phyloP scores from a whole-genome alignment of 2,329 filamentous ascomycete genomes.

The Trichoderma sp. region DNA sequence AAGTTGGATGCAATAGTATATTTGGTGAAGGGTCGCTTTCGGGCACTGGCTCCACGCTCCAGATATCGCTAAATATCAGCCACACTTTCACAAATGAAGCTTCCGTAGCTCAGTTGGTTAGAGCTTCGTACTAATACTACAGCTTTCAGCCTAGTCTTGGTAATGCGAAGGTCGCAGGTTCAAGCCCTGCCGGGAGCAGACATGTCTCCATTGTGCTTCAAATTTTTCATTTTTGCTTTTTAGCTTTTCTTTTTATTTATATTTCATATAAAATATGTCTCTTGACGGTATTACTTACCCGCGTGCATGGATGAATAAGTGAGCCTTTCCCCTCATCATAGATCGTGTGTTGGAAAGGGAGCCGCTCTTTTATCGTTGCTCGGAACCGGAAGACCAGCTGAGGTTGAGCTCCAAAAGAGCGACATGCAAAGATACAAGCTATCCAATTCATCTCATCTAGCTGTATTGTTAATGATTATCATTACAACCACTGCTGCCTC shows the following conservation, averaged over 20 bases:
- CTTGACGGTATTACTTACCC: too few relatives aligned
- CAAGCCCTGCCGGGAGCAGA: constrained; percentile 12
- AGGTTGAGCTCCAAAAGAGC: not conserved
- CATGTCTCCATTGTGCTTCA: not conserved
- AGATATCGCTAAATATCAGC: too few relatives aligned
- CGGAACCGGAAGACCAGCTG: not conserved
- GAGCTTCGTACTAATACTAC: constrained; percentile 9
- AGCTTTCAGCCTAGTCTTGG: not conserved
- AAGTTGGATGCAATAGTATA: too few relatives aligned
- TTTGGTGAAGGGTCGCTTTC: too few relatives aligned
- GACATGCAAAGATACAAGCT: not conserved
- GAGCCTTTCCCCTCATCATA: not conserved
- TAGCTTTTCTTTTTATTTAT: not conserved
- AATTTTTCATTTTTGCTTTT: not conserved
- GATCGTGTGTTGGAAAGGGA: not conserved
- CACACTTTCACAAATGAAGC: not conserved
- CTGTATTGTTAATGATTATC: not conserved
- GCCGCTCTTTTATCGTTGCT: not conserved
- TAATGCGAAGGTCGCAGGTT: constrained; percentile 14
- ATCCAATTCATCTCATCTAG: too few relatives aligned
- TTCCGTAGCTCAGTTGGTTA: not conserved
- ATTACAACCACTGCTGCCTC: not conserved
- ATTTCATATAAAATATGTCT: not conserved
- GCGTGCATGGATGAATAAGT: not conserved
- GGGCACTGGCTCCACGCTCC: too few relatives aligned